These are phyloP conservation scores for Cystoisospora suis DNA, from an alignment of 169 alveolate genomes.

Conservation along the genomic window DNA sequence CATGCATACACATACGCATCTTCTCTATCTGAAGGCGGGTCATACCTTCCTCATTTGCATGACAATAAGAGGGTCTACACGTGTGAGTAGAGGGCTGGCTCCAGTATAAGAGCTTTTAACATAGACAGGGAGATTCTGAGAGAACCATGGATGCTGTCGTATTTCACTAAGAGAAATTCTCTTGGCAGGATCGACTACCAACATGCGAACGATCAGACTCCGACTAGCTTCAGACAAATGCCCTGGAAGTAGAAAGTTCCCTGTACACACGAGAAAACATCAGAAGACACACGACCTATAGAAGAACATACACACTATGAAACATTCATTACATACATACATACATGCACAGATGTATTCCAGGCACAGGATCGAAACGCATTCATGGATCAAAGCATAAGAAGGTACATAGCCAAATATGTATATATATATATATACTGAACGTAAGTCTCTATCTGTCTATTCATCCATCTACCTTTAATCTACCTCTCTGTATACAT, in stretches of 20 bases:
- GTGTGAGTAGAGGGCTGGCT: not conserved
- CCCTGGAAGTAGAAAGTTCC: slow-evolving; percentile 87
- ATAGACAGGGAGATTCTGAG: slow-evolving; percentile 53
- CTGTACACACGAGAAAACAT: not conserved
- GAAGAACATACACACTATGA: not conserved
- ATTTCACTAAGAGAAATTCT: slow-evolving; percentile 73
- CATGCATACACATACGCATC: not conserved
- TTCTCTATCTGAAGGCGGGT: not conserved
- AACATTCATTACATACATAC: no score
- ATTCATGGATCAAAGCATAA: no score
- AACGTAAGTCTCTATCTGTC: no score
- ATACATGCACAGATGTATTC: no score
- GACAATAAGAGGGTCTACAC: slow-evolving; percentile 47
- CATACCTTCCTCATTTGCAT: slow-evolving; percentile 59
- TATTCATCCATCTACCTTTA: no score
- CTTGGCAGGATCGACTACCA: slow-evolving; percentile 78
- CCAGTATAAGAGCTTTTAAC: slow-evolving; percentile 20
- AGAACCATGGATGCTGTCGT: slow-evolving; percentile 69
- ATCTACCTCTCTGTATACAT: no score
- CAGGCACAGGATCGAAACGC: no score
- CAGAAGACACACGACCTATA: not conserved
- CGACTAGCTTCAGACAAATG: slow-evolving; percentile 75
- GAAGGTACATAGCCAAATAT: no score
- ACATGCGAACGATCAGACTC: slow-evolving; percentile 69
- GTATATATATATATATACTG: no score